Evolutionary conservation across 352 stramenopile genomes (phyloP), one percentile per base, ranked within the genome.

Genomic region (Phytophthora parvispora): DNA sequence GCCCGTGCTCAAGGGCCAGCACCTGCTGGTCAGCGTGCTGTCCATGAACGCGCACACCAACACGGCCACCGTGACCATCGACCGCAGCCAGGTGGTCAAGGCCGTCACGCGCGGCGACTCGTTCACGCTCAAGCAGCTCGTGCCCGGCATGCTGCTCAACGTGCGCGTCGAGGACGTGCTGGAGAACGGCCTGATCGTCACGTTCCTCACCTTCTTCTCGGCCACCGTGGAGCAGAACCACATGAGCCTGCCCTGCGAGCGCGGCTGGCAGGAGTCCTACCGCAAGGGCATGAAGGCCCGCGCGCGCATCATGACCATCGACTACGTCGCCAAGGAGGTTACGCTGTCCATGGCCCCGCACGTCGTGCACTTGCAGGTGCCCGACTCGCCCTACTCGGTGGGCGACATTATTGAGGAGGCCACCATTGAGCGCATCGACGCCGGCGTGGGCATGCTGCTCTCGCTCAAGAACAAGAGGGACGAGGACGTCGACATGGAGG

Each of bases 81-180:
- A 91, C 55, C 88, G 77, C 78, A 66, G 72, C 45, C 80, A 92
- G 49, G 72, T 81, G 7, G 77, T 94, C 57, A 96, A 96, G 68
- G 80, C 77, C 4, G 84, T 97, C 28, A 97, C 89, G 15, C 85
- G 90, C 60, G 86, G 86, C 54, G 87, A 96, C 73, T 74, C 81
- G 69, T 95, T 96, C 65, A 96, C 91, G 24, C 70, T 99, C 22
- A 87, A 92, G 50, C 92, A 97, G 31, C 77, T 99, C 18, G 69
- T 91, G 48, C 95, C 96, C 5, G 97, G 97, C 13, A 98, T 97
- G 93, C 73, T 99, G 62, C 81, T 98, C 4, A 95, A 98, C 69
- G 89, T 97, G 22, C 91, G 89, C 43, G 90, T 99, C 9, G 96
- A 99, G 60, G 87, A 96, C 16, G 87, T 97, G 34, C 75, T 97